A percentile compares a stretch with the other conserved stretches of the same genome.
These are phyloP conservation scores for Spathaspora boniae DNA, from an alignment of 805 yeast species.

Conservation along the genomic window DNA sequence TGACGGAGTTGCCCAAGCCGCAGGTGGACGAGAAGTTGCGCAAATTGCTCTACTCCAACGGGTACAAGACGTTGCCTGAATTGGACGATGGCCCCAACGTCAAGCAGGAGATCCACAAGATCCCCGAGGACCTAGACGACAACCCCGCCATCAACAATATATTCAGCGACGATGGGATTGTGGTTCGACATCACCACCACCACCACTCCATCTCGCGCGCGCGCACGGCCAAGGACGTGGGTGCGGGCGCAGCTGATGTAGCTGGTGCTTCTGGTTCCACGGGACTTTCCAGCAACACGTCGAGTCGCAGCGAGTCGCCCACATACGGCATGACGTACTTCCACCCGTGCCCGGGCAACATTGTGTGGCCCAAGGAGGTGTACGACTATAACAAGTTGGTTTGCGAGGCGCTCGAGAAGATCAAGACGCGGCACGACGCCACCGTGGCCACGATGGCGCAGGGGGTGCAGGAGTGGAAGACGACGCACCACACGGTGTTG, in stretches of 20 bases:
- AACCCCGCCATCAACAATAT: constrained; percentile 39
- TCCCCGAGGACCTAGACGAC: constrained; percentile 3
- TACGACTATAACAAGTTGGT: constrained; percentile 67
- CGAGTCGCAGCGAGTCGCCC: constrained; percentile 26
- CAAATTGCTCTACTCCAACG: constrained; percentile 23
- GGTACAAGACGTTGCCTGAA: constrained; percentile 1
- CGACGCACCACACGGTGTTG: constrained; percentile 39
- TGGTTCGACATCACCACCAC: constrained; percentile 25
- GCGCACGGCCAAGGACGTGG: neutral
- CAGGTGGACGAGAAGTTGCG: constrained; percentile 40
- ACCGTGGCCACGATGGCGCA: constrained; percentile 90
- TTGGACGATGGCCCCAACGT: neutral
- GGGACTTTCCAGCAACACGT: constrained; percentile 8
- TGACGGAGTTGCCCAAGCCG: constrained; percentile 64
- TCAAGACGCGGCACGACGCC: constrained; percentile 85
- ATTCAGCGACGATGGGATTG: constrained; percentile 52
- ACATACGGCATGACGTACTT: constrained; percentile 45
- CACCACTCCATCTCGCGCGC: constrained; percentile 6
- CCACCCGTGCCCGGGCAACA: constrained; percentile 52
- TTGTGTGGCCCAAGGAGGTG: constrained; percentile 71
- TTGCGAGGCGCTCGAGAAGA: constrained; percentile 60
- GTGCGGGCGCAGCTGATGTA: no score
- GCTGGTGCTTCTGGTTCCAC: no score
- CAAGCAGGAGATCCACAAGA: constrained; percentile 6
- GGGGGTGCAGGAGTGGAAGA: constrained; percentile 90